Percentiles rank a stretch among this genome's conserved stretches.
These are phyloP conservation scores for Friedmanniomyces endolithicus DNA, from an alignment of 495 filamentous ascomycete species.

Conservation along the genomic window DNA sequence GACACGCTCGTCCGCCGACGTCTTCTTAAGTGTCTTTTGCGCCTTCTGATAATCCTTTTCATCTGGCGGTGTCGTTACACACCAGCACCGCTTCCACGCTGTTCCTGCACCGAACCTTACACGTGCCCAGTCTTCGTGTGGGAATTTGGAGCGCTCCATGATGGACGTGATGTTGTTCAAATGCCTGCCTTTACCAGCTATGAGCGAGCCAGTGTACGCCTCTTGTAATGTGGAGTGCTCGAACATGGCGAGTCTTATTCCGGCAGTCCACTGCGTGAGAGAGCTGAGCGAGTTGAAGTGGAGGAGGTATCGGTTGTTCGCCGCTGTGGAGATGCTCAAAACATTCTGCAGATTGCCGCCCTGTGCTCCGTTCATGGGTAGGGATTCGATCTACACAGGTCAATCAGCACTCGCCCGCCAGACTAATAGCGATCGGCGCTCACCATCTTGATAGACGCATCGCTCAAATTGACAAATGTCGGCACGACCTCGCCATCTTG, in stretches of 20 bases:
- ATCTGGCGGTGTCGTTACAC: slow-evolving; percentile 79
- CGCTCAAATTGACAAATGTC: slow-evolving; percentile 92
- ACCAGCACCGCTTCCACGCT: slow-evolving; percentile 94
- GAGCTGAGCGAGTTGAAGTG: slow-evolving; percentile 94
- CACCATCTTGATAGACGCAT: slow-evolving; percentile 97
- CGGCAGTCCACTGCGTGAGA: slow-evolving; percentile 89
- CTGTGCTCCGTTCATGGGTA: slow-evolving; percentile 64
- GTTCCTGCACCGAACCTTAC: slow-evolving; percentile 94
- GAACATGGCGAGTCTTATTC: slow-evolving; percentile 87
- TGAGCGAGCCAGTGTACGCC: slow-evolving; percentile 88
- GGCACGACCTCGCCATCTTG: slow-evolving; percentile 76
- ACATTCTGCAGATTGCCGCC: slow-evolving; percentile 81
- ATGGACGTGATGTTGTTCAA: slow-evolving; percentile 81
- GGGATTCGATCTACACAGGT: slow-evolving; percentile 62
- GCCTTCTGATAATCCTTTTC: slow-evolving; percentile 81
- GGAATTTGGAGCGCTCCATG: slow-evolving; percentile 62
- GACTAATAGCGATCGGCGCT: no score
- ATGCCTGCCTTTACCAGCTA: slow-evolving; percentile 82
- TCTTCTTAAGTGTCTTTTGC: slow-evolving; percentile 60
- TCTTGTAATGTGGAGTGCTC: slow-evolving; percentile 89
- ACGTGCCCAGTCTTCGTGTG: slow-evolving; percentile 84
- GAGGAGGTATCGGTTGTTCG: slow-evolving; percentile 84
- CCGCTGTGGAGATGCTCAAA: slow-evolving; percentile 86
- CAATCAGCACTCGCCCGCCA: background rate
- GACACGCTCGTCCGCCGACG: slow-evolving; percentile 61